Conservation (phyloP, 208 protist genomes). For the Wallacemonas collosoma region DNA sequence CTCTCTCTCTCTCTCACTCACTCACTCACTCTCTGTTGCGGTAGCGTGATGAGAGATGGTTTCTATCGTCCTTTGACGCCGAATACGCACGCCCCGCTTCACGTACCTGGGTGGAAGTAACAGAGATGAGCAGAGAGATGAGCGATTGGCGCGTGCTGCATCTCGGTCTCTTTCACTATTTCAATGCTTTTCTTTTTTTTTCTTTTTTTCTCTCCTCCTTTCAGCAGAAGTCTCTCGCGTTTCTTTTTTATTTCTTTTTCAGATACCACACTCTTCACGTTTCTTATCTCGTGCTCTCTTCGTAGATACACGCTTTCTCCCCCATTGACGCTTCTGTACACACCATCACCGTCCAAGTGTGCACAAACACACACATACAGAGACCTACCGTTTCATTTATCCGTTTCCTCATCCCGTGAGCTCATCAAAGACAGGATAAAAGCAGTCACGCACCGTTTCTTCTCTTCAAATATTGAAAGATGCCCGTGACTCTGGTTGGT, state of each 20-base stretch:
- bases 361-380: constrained; percentile 6
- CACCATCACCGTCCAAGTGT: not conserved
- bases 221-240: not conserved
- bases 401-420: too few species aligned
- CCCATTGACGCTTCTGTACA: not conserved
- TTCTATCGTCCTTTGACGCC: too few species aligned
- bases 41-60: too few species aligned
- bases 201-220: not conserved
- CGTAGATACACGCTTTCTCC: not conserved
- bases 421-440: too few species aligned
- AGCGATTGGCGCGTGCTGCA: too few species aligned
- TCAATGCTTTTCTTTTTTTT: not conserved
- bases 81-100: too few species aligned
- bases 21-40: too few species aligned
- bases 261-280: not conserved
- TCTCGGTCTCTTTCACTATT: not conserved
- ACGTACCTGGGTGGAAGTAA: too few species aligned
- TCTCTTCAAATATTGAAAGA: not conserved
- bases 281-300: constrained; percentile 10
- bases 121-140: too few species aligned
- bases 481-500: constrained; percentile 70
- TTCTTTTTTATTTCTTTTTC: constrained; percentile 20
- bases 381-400: too few species aligned
- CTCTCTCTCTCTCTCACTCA: too few species aligned
- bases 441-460: too few species aligned